These are phyloP conservation scores for Phytopythium litorale DNA, from an alignment of 352 stramenopile genomes.

Conservation along the genomic window DNA sequence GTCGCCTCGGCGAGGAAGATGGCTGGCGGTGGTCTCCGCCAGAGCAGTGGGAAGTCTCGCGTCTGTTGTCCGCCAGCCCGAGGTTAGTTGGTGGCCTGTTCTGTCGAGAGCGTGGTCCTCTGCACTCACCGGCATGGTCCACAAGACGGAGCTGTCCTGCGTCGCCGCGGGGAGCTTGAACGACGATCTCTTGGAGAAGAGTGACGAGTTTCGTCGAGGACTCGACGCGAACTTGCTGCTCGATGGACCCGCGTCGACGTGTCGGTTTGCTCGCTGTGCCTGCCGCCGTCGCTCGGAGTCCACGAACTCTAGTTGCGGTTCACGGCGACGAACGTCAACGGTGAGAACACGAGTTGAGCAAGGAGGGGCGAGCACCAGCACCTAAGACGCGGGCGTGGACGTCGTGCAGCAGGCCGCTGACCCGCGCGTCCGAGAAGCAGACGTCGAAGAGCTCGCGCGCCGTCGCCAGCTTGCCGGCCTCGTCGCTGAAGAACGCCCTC, in stretches of 20 bases:
- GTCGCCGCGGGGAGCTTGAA: neutral
- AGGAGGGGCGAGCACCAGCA: constrained; percentile 2
- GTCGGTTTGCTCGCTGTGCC: neutral
- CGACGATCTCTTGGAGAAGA: constrained; percentile 2
- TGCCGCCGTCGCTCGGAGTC: neutral
- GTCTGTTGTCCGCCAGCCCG: constrained; percentile 17
- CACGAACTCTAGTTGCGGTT: constrained; percentile 10
- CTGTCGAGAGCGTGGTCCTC: no score
- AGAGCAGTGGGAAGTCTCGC: constrained; percentile 38
- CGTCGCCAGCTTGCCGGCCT: constrained; percentile 31
- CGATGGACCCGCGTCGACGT: neutral
- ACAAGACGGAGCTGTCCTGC: neutral
- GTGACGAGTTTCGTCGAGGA: neutral
- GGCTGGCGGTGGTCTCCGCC: constrained; percentile 28
- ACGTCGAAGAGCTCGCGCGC: constrained; percentile 44
- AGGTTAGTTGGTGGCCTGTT: neutral
- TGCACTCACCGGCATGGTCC: neutral
- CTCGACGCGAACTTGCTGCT: neutral
- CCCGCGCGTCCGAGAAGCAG: constrained; percentile 53
- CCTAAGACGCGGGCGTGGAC: constrained; percentile 45
- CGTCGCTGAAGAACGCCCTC: constrained; percentile 39
- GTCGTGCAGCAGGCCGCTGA: constrained; percentile 53
- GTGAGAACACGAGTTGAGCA: constrained; percentile 11
- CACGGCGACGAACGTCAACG: neutral
- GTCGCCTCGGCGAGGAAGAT: constrained; percentile 21